Percentiles rank a stretch among this genome's conserved stretches.
phyloP scores from a whole-genome alignment of 441 rosid species.

The Corymbia citriodora region DNA sequence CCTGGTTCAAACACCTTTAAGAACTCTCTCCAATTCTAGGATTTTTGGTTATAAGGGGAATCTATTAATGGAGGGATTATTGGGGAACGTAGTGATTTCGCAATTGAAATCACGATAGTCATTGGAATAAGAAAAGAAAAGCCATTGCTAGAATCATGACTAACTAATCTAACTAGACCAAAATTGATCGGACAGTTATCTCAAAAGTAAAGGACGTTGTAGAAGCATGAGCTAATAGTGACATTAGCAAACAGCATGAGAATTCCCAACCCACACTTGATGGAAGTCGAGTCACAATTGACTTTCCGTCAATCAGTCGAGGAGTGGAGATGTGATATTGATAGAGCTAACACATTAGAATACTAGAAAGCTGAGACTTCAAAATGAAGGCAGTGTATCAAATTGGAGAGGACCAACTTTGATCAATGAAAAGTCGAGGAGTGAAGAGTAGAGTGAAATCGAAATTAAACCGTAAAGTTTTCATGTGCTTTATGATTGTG shows the following conservation, averaged over 20 bases:
- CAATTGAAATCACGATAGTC: background rate
- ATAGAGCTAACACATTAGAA: too few relatives aligned
- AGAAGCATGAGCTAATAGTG: too few relatives aligned
- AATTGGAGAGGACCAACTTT: background rate
- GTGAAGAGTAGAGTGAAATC: background rate
- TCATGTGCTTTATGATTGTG: background rate
- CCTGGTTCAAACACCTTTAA: background rate
- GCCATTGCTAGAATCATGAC: background rate
- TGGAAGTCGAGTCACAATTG: too few relatives aligned
- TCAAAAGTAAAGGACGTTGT: background rate
- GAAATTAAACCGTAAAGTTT: background rate
- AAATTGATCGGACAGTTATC: background rate
- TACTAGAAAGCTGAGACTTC: background rate
- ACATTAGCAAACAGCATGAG: too few relatives aligned
- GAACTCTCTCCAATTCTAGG: background rate
- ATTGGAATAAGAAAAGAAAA: background rate
- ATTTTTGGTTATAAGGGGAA: background rate
- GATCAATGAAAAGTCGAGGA: background rate
- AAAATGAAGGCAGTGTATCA: rapidly evolving
- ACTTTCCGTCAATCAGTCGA: too few relatives aligned
- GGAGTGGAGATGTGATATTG: too few relatives aligned
- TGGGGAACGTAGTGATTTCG: background rate
- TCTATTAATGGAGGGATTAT: background rate
- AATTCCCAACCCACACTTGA: too few relatives aligned
- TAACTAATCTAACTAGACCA: background rate